phyloP scores from a whole-genome alignment of 2,329 filamentous ascomycete species.

The Ophiocordyceps camponoti-saundersi region DNA sequence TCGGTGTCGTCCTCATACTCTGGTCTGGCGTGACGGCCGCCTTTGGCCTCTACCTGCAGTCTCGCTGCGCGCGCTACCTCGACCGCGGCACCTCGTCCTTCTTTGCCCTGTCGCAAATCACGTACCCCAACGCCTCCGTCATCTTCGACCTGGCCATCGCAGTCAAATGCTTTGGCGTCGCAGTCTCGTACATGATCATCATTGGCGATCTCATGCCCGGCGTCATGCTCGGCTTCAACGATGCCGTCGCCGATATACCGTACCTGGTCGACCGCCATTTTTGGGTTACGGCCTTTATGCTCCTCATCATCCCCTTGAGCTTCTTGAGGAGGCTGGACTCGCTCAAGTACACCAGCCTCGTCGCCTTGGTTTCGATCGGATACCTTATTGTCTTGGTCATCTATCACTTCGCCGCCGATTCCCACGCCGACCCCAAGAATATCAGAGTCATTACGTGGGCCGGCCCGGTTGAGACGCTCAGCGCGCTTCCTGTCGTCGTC shows the following conservation, averaged over 20 bases:
- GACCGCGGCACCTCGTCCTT: conserved; percentile 82
- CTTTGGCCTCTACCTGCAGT: conserved; percentile 89
- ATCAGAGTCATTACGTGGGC: conserved; percentile 66
- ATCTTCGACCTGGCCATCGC: conserved; percentile 93
- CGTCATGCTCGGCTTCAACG: conserved; percentile 67
- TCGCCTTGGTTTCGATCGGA: conserved; percentile 82
- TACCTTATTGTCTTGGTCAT: conserved; percentile 88
- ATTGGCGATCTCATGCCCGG: conserved; percentile 97
- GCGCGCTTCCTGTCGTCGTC: conserved; percentile 83
- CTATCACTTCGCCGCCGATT: conserved; percentile 77
- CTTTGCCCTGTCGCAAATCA: conserved; percentile 91
- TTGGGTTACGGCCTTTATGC: conserved; percentile 97
- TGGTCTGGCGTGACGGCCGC: conserved; percentile 84
- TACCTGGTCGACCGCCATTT: conserved; percentile 85
- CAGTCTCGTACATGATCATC: conserved; percentile 94
- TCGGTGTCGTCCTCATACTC: conserved; percentile 69
- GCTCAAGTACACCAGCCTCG: conserved; percentile 87
- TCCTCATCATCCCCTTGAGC: conserved; percentile 84
- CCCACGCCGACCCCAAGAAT: conserved; percentile 53
- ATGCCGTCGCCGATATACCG: conserved; percentile 38
- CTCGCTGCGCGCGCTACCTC: conserved; percentile 81
- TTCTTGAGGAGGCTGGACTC: conserved; percentile 87
- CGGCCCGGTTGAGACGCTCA: conserved; percentile 61
- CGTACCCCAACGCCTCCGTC: conserved; percentile 89
- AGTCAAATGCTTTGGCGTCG: conserved; percentile 95